Conservation (phyloP, 148 eudicot species). For the Chenopodium berlandieri region DNA sequence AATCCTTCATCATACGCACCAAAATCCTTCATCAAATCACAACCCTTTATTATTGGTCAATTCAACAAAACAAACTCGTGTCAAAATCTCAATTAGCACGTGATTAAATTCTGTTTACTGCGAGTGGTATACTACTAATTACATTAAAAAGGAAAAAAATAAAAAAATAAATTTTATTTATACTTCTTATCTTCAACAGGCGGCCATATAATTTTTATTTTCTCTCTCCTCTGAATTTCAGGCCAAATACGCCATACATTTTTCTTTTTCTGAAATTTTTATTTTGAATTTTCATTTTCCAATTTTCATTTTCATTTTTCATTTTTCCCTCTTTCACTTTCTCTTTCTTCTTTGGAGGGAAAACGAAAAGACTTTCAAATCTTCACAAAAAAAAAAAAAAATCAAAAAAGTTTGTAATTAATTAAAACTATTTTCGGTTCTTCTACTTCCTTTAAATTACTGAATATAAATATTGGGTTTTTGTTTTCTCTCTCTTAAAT, state of each 20-base stretch:
- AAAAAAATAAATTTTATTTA: too few species aligned
- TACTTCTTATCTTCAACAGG: background rate
- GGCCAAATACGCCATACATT: constrained; percentile 7
- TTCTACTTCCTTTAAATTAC: background rate
- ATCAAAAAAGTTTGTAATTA: background rate
- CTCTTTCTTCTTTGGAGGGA: constrained; percentile 27
- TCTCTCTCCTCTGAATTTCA: constrained; percentile 12
- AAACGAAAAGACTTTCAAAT: constrained; percentile 22
- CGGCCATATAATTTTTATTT: background rate
- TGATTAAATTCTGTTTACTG: too few species aligned
- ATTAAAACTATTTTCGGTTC: background rate
- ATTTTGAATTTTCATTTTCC: background rate
- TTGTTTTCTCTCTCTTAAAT: background rate
- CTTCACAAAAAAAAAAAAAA: constrained; percentile 4
- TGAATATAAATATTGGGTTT: constrained; percentile 13
- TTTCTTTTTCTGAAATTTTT: background rate
- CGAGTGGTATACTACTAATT: background rate
- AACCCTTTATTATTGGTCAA: background rate
- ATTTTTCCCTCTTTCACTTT: background rate
- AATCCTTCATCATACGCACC: background rate
- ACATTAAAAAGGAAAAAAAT: too few species aligned
- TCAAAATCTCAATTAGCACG: background rate
- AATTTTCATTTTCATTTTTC: constrained; percentile 1
- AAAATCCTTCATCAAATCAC: background rate
- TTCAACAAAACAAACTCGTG: background rate